Evolutionary conservation across 208 protist species (phyloP), one percentile per base, ranked within the genome.

Genomic region (Crithidia mellificae): DNA sequence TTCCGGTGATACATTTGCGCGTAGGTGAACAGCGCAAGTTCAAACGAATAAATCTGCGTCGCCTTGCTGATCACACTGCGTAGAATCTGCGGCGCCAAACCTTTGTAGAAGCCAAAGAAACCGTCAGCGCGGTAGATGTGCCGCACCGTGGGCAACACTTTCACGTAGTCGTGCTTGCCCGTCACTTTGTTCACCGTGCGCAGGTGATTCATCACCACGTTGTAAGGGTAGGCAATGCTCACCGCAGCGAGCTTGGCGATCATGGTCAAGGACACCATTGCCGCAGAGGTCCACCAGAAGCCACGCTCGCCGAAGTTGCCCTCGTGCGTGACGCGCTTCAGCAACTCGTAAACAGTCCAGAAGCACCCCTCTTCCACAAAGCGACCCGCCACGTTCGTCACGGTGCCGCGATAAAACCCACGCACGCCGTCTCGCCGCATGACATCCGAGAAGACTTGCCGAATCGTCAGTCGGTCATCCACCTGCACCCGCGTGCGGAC

Each of bases 191-290:
- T 94, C 47, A 94, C 89, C 9, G 85, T 94, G 51, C 91, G 89
- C 20, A 96, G 57, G 63, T 96, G 91, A 43, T 84, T 94, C 85
- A 94, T 94, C 34, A 96, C 77, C 30, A 95, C 92, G 64, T 96
- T 96, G 76, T 96, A 96, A 11, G 92, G 92, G 70, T 96, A 96
- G 19, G 89, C 77, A 12, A 96, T 62, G n/a, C 56, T 63, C 11
- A 79, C 79, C 3, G 87, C 88, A 1, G 80, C 66, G 15, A 96
- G 73, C 65, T 96, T 96, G 9, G 87, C 74, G 0, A 88, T 49
- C 82, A 93, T 90, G 30, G 92, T 83, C 34, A 96, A 80, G 15
- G 87, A 92, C 46, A 95, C 56, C 78, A 95, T 84, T 50, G 87
- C 85, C 30, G 71, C 81, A 0, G 87, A 88, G 20, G 84, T 72